Base-by-base conservation (phyloP, 164 flowering plant genomes). In the Platanus orientalis region DNA sequence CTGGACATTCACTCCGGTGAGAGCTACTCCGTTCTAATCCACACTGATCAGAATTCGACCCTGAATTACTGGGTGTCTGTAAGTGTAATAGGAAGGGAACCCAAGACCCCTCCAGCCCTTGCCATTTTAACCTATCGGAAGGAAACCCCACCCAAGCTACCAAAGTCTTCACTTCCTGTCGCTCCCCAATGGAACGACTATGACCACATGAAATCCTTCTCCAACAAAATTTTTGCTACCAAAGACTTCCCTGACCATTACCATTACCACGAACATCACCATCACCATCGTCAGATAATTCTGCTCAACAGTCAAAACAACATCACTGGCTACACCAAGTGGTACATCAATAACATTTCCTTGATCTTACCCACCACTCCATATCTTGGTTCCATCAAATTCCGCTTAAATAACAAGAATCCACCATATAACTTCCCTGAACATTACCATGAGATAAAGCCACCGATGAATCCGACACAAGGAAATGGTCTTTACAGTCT, bases 1-100 rank as follows among this genome's bases (percentile, higher is more conserved):
- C 23, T 94, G 25, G 89, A 89, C 78, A 81, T 94, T 7, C 86
- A 89, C 73, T 91, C 96, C 0, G 99, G 99, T 0, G 97, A 94
- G 65, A 89, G 80, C 71, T 94, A 91, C 78, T 94, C 99, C 0
- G 84, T 91, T 23, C 76, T 94, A 3, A 25, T 91, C 60, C 75
- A 57, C 6, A 84, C 99, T 1, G 58, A 91, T 61, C 94, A 89
- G 78, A 65, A 78, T 64, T 87, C 92, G 0, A 57, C 84, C 10
- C 39, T 61, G 20, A 94, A 94, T 70, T 89, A 94, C 71, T 94
- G 93, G 92, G 40, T 86, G 0, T 78, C 96, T 3, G 24, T 68
- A 3, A 77, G 79, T 24, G 90, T 91, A 0, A 60, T 86, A 65
- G 96, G 86, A 20, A 72, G 98, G 29, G 26, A 71, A 21, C 97